A percentile compares a stretch with the other conserved stretches of the same genome.
Evolutionary conservation across 352 stramenopile genomes (phyloP).

Genomic region (Phytopythium delawarense): DNA sequence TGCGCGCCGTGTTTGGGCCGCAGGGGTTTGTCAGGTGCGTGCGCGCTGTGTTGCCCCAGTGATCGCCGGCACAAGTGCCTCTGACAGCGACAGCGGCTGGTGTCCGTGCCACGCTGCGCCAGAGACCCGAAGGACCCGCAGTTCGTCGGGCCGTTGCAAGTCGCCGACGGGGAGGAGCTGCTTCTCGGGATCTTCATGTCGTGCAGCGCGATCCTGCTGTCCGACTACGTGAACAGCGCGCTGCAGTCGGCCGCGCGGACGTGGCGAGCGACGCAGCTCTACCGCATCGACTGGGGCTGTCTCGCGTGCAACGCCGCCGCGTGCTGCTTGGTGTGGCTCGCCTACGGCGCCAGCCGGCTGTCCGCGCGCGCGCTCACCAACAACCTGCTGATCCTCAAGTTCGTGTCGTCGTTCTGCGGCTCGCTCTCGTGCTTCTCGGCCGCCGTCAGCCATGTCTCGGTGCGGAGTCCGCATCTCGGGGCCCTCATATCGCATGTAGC

Average conservation of each 20-base stretch:
- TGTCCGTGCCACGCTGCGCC: not conserved
- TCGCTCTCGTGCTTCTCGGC: slow-evolving; percentile 65
- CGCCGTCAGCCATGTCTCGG: slow-evolving; percentile 45
- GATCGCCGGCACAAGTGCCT: not conserved
- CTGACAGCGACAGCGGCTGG: not conserved
- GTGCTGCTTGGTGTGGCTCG: slow-evolving; percentile 37
- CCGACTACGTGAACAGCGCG: slow-evolving; percentile 32
- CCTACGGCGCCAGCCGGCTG: slow-evolving; percentile 49
- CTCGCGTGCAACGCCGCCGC: slow-evolving; percentile 54
- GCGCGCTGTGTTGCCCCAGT: not conserved
- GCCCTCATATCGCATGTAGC: not conserved
- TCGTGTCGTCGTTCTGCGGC: slow-evolving; percentile 75
- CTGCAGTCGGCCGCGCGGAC: slow-evolving; percentile 11
- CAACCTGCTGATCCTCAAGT: slow-evolving; percentile 65
- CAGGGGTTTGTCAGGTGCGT: slow-evolving; percentile 61
- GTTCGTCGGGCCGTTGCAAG: slow-evolving; percentile 51
- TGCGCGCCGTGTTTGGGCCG: slow-evolving; percentile 42
- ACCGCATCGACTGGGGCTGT: slow-evolving; percentile 52
- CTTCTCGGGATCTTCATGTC: slow-evolving; percentile 74
- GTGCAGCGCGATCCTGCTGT: slow-evolving; percentile 52
- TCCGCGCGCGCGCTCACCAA: slow-evolving; percentile 34
- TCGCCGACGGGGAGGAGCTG: slow-evolving; percentile 67
- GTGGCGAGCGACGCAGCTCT: not conserved
- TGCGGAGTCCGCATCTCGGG: slow-evolving; percentile 10
- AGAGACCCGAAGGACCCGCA: slow-evolving; percentile 82